Evolutionary conservation across 2,329 filamentous ascomycete species (phyloP).

Genomic region (Sporothrix pseudoabietina): DNA sequence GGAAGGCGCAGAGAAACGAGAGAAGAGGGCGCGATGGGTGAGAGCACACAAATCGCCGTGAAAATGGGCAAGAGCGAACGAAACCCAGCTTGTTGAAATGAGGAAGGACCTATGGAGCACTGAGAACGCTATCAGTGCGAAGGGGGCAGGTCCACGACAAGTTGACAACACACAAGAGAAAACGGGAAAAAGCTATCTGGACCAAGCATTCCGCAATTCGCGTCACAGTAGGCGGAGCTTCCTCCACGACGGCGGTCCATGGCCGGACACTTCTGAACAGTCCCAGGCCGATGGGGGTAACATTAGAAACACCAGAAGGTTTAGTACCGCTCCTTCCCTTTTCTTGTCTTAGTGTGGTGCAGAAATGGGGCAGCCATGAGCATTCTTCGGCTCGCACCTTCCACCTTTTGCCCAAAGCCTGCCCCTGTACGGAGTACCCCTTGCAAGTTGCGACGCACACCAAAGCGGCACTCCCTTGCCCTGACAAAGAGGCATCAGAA

Average conservation of each 20-base stretch:
- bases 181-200: slow-evolving; percentile 17
- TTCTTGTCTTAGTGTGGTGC: background rate
- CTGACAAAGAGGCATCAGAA: background rate
- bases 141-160: background rate
- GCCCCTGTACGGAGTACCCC: slow-evolving; percentile 16
- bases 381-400: slow-evolving; percentile 22
- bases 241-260: background rate
- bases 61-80: slow-evolving; percentile 14
- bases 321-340: slow-evolving; percentile 1
- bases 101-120: slow-evolving; percentile 12
- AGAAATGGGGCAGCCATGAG: slow-evolving; percentile 9
- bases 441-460: background rate
- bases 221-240: background rate
- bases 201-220: background rate
- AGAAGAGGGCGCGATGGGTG: background rate
- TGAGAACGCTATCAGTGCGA: background rate
- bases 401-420: background rate
- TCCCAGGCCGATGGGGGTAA: background rate
- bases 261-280: slow-evolving; percentile 1
- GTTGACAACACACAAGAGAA: background rate
- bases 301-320: background rate
- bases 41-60: background rate
- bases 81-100: slow-evolving; percentile 16
- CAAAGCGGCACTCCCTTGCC: background rate
- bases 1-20: slow-evolving; percentile 7